Conservation (phyloP, 257 asterid genomes). For the Anisodus tanguticus region DNA sequence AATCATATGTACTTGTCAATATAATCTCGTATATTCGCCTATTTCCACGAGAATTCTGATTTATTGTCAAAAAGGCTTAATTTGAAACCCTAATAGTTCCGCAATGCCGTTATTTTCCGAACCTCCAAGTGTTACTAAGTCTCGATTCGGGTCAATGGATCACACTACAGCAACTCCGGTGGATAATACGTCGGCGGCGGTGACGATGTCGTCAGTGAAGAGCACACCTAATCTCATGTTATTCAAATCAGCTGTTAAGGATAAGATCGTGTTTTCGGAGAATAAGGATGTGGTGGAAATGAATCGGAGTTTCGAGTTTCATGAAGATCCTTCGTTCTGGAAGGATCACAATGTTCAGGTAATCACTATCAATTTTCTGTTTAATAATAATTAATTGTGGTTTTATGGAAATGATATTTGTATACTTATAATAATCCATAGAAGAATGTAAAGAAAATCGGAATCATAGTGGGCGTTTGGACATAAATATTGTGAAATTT, state of each 20-base stretch:
- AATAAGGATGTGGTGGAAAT: conserved; percentile 41
- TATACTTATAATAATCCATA: no score
- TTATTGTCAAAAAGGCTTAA: background rate
- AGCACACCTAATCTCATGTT: conserved; percentile 64
- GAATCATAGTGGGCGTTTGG: no score
- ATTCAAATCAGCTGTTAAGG: conserved; percentile 57
- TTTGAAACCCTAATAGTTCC: background rate
- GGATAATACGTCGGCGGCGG: conserved; percentile 34
- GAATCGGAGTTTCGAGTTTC: conserved; percentile 64
- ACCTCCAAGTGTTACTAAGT: conserved; percentile 62
- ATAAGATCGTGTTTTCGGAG: conserved; percentile 34
- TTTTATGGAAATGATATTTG: no score
- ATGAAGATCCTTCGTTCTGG: conserved; percentile 81
- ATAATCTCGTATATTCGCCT: no score
- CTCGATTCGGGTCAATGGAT: conserved; percentile 61
- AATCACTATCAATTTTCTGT: background rate
- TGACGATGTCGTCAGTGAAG: conserved; percentile 44
- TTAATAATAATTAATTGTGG: no score
- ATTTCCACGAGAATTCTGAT: no score
- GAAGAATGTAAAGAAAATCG: no score
- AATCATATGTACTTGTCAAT: background rate
- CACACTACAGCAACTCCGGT: conserved; percentile 35
- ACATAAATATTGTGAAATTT: no score
- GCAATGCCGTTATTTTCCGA: conserved; percentile 65
- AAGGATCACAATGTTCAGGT: conserved; percentile 91